Percentiles rank a stretch among this genome's conserved stretches.
Conservation (phyloP, 768 basidiomycete species). For the Suillus luteus region DNA sequence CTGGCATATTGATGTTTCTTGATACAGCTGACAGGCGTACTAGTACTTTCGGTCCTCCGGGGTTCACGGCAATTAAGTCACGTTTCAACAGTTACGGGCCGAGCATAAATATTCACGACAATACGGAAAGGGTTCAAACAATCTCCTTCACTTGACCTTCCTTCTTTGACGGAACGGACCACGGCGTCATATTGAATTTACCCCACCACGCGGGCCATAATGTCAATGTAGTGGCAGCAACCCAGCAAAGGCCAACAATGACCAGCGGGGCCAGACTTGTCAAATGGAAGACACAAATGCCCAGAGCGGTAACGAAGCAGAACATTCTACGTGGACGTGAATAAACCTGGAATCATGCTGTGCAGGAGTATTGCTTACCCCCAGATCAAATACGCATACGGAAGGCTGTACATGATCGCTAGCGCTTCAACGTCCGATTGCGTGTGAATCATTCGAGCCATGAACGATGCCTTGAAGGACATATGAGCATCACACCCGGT, state of each 20-base stretch:
- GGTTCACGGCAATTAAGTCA: neutral
- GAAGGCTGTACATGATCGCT: constrained; percentile 35
- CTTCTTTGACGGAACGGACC: neutral
- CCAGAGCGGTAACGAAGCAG: constrained; percentile 13
- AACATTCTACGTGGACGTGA: constrained; percentile 10
- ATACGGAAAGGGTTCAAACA: neutral
- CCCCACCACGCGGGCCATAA: constrained; percentile 10
- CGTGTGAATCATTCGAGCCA: constrained; percentile 16
- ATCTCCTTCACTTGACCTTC: too few species aligned
- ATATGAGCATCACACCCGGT: neutral
- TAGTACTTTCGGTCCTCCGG: neutral
- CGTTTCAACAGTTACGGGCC: neutral
- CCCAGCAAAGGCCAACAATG: constrained; percentile 8
- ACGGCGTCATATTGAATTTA: neutral
- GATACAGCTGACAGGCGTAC: neutral
- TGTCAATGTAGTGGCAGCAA: neutral
- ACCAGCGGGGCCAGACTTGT: neutral
- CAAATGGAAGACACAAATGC: constrained; percentile 8
- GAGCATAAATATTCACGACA: neutral
- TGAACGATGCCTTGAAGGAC: constrained; percentile 20
- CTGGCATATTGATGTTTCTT: neutral
- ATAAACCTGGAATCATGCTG: neutral
- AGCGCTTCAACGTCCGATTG: constrained; percentile 28
- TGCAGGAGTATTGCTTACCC: constrained; percentile 18
- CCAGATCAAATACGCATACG: constrained; percentile 35